Evolutionary conservation across 352 stramenopile genomes (phyloP).

Genomic region (Bremia lactucae): DNA sequence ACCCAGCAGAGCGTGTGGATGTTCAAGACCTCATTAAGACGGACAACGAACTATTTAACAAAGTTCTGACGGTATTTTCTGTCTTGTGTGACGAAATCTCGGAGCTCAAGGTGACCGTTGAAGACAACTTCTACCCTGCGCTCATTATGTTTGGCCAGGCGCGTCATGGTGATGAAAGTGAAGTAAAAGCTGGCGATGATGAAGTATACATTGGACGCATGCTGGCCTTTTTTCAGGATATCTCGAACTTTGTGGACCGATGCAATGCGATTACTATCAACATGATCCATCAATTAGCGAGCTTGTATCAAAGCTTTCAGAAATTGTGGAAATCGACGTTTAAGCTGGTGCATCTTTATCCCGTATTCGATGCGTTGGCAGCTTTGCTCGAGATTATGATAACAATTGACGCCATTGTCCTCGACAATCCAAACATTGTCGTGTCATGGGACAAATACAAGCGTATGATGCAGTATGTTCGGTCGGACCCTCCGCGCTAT

Average conservation of each 20-base stretch:
- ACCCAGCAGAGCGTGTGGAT: conserved; percentile 77
- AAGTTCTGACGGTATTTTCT: conserved; percentile 82
- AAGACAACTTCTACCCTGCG: conserved; percentile 84
- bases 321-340: conserved; percentile 86
- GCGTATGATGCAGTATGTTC: conserved; percentile 85
- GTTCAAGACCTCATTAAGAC: conserved; percentile 84
- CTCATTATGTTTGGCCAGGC: conserved; percentile 85
- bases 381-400: conserved; percentile 82
- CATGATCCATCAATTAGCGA: conserved; percentile 85
- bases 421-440: conserved; percentile 81
- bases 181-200: conserved; percentile 64
- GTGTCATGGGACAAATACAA: conserved; percentile 87
- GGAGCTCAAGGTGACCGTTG: conserved; percentile 83
- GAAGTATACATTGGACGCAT: conserved; percentile 81
- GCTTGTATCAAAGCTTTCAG: conserved; percentile 79
- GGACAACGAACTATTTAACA: conserved; percentile 86
- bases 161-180: conserved; percentile 51
- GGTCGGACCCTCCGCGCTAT: conserved; percentile 70
- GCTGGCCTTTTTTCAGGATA: conserved; percentile 84
- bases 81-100: conserved; percentile 86
- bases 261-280: conserved; percentile 85
- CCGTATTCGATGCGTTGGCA: conserved; percentile 69
- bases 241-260: conserved; percentile 86
- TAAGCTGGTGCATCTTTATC: conserved; percentile 72
- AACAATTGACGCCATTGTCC: conserved; percentile 81